Evolutionary conservation across 345 rosid genomes (phyloP), one percentile per base, ranked within the genome.

Genomic region (Chamaenerion angustifolium): DNA sequence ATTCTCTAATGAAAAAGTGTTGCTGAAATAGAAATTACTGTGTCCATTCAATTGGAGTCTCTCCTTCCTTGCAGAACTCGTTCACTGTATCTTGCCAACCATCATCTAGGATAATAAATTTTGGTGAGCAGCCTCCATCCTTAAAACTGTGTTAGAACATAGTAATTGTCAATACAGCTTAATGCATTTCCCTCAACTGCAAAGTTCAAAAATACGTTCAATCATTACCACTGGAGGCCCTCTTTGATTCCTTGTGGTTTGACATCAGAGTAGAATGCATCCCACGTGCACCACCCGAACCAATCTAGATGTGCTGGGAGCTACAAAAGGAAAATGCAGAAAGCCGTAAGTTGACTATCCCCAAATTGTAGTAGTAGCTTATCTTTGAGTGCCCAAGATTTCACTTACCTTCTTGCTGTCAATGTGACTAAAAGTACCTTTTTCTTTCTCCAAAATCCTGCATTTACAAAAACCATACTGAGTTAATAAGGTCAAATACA

Each of bases 251-350:
- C 81, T 16, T 43, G 76, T 12, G 83, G 81, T 61, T 64, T 64
- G 42, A 80, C 81, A 31, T 66, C 66, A 4, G 57, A 60, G 51
- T 83, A 80, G 56, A 83, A 80, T 12, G 88, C 85, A 72, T 83
- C 93, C 93, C 85, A 80, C 12, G 85, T 83, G 71, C 85, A 80
- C 93, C 88, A 83, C 42, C 84, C 79, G 46, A 83, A 74, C 85
- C 78, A 71, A 63, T 83, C 81, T 60, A 83, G 48, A 66, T 77
- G 78, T 16, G 51, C 54, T 9, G 87, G 85, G 56, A 74, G 58
- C 93, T 80, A 50, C 14, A 23, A 27, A 49, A 25, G 11, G 10
- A 49, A n/a, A 31, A 31, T 31, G 17, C 16, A 49, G 2, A 49
- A 12, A 49, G 40, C 11, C 18, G 4, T 16, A 27, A 13, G 3